Percentiles rank a stretch among this genome's conserved stretches.
Evolutionary conservation across 805 yeast genomes (phyloP).

Genomic region (Lipomyces sp.): DNA sequence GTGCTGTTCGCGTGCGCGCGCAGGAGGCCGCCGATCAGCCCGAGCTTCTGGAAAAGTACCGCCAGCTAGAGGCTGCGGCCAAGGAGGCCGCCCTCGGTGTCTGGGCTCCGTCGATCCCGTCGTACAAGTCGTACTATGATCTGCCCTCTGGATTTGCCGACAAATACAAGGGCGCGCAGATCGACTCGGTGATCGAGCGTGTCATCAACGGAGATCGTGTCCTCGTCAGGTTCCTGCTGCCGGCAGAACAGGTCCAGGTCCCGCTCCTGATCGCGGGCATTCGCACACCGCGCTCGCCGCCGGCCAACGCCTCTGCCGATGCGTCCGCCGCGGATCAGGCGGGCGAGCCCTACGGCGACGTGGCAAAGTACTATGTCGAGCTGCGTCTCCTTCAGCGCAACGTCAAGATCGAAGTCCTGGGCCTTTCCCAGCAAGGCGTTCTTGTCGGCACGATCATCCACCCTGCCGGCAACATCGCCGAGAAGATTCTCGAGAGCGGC

Average conservation of each 20-base stretch:
- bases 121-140: conserved; percentile 23
- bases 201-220: conserved; percentile 77
- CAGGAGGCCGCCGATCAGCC: conserved; percentile 34
- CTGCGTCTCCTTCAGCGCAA: conserved; percentile 59
- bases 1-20: conserved; percentile 61
- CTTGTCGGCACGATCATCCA: conserved; percentile 59
- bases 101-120: conserved; percentile 43
- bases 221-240: conserved; percentile 53
- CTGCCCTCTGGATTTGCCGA: conserved; percentile 40
- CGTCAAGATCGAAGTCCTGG: conserved; percentile 56
- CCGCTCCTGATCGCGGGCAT: conserved; percentile 72
- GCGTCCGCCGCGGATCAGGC: conserved; percentile 35
- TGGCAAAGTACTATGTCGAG: conserved; percentile 63
- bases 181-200: conserved; percentile 64
- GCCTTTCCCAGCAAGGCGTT: conserved; percentile 51
- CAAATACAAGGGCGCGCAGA: conserved; percentile 43
- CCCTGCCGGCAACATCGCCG: conserved; percentile 75
- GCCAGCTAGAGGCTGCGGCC: conserved; percentile 52
- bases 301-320: conserved; percentile 32
- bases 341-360: conserved; percentile 59
- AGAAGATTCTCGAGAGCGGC: conserved; percentile 63
- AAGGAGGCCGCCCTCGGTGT: conserved; percentile 50
- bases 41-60: conserved; percentile 18
- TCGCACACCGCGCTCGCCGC: conserved; percentile 65
- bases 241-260: conserved; percentile 54